Conservation (phyloP, 257 asterid genomes). For the Voacanga thouarsii region DNA sequence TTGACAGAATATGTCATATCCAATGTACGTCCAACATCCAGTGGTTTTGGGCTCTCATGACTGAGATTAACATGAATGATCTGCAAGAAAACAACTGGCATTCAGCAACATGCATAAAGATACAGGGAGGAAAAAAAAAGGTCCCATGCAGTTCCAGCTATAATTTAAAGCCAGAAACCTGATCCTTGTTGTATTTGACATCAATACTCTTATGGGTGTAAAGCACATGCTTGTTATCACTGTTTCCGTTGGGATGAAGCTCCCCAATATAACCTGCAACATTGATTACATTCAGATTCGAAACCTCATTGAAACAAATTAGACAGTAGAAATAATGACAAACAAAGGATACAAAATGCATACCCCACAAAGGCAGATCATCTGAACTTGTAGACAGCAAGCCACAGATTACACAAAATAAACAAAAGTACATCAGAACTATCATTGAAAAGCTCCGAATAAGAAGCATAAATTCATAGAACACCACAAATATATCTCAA, state of each 20-base stretch:
- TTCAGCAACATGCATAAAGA: slow-evolving; percentile 7
- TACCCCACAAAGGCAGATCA: slow-evolving; percentile 99
- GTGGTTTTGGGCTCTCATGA: slow-evolving; percentile 75
- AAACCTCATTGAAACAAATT: not conserved
- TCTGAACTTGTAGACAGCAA: slow-evolving; percentile 50
- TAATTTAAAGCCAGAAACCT: slow-evolving; percentile 28
- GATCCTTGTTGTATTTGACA: slow-evolving; percentile 52
- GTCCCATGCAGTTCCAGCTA: not conserved
- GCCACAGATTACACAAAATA: slow-evolving; percentile 17
- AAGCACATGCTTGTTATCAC: slow-evolving; percentile 48
- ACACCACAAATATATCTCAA: not conserved
- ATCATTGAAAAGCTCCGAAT: not conserved
- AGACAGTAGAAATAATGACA: not conserved
- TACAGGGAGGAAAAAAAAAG: not conserved
- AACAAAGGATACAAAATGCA: slow-evolving; percentile 19
- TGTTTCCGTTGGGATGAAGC: slow-evolving; percentile 43
- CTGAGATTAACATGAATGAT: slow-evolving; percentile 94
- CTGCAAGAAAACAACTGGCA: slow-evolving; percentile 38
- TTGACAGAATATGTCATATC: slow-evolving; percentile 90
- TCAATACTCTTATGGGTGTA: slow-evolving; percentile 48
- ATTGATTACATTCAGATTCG: slow-evolving; percentile 5
- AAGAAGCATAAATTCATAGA: not conserved
- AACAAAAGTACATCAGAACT: slow-evolving; percentile 7
- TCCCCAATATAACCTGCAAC: slow-evolving; percentile 52
- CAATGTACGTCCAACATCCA: slow-evolving; percentile 71